Base-by-base conservation (phyloP, 2,329 filamentous ascomycete genomes). In the Zymoseptoria pseudotritici region DNA sequence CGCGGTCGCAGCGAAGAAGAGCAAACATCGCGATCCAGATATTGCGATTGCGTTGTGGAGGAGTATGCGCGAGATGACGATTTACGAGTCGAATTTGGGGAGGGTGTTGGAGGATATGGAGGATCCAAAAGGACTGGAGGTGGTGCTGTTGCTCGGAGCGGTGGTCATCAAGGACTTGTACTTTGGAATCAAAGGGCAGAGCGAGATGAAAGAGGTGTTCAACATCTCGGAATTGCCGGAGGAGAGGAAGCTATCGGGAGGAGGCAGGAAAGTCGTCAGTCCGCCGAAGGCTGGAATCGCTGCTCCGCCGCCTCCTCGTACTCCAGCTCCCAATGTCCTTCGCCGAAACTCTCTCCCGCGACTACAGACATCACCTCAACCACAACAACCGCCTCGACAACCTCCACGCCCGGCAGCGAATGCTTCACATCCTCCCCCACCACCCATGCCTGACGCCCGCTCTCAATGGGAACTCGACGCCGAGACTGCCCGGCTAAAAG, bases 1-100 rank as follows among this genome's bases (percentile, higher is more conserved):
- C 55, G 72, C 78, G 2, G 84, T 83, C 29, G 85, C 83, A 21
- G 90, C 87, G 75, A 90, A 80, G 66, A 86, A 90, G 79, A 89
- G 82, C 51, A 77, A 93, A 90, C 61, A 60, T 42, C 61, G 64
- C 51, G 94, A 99, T 72, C 93, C 94, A 0, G 94, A 97, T 75
- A 97, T 97, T 67, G 92, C 91, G 0, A 82, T 97, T n/a, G 91
- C 91, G 2, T 83, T 97, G 68, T 96, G 92, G 79, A 86, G 88
- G 65, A 82, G 83, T 19, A 80, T 87, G 24, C 87, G 85, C 66
- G 89, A 92, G 67, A 76, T 97, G 60, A 96, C 92, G 1, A 82
- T 99, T 50, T 97, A 97, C 77, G 90, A 99, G 74, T 90, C 93
- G 4, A 97, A 97, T 71, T 80, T 97, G 70, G 87, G 88, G 62